Evolutionary conservation across 805 yeast species (phyloP), one percentile per base, ranked within the genome.

Genomic region (Phaffomyces antillensis): DNA sequence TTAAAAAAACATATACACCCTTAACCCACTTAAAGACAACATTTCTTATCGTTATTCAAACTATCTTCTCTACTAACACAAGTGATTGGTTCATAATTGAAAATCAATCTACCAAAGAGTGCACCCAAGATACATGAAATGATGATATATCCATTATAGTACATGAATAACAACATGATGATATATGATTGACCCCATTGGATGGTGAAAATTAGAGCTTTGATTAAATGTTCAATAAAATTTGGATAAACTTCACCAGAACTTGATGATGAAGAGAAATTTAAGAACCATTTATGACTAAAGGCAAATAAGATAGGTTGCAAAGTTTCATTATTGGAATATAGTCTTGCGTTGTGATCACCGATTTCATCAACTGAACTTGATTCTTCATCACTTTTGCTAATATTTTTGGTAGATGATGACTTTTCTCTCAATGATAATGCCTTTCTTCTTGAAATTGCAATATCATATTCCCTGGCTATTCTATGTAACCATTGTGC

Each of bases 131-230:
- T 69, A 61, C 83, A 80, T 11, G 79, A 72, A 46, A 82, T 77
- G 47, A 80, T 75, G 34, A 81, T 69, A 57, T 79, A 81, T 15
- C 87, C 87, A 55, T 81, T 82, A 66, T 78, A 82, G 67, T 81
- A 81, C 88, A 83, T 82, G 67, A 81, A 81, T 53, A 83, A 64
- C 66, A 83, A 70, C 85, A 81, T 83, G 55, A 82, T 75, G 41
- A 82, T 60, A 60, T 81, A 82, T 4, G 81, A 75, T 15, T 76
- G 70, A 3, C 82, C 82, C 77, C 83, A 79, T 58, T 81, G 81
- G 25, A 77, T 55, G 2, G 79, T 73, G 59, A 73, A 81, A 32
- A 81, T 52, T 3, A 66, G 41, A 0, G 77, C 64, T 47, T 83
- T 70, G 15, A 75, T 52, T 5, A 75, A 10, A 54, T 81, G 87